These are phyloP conservation scores for Cryphonectria parasitica DNA, from an alignment of 2,329 filamentous ascomycete genomes.

Conservation along the genomic window DNA sequence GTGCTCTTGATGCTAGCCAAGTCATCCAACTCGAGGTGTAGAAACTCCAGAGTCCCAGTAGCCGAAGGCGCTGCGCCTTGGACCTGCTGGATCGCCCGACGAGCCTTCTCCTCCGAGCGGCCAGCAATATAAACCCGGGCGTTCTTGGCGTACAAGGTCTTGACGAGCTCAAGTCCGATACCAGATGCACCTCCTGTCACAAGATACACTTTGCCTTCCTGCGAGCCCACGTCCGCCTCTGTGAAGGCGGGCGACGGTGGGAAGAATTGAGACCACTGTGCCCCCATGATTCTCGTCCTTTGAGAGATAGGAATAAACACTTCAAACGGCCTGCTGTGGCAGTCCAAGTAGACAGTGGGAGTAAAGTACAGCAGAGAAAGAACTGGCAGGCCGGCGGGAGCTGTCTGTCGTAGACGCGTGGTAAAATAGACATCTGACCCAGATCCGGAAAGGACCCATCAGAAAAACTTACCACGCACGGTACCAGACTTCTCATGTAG, in stretches of 20 bases:
- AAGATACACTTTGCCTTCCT: constrained; percentile 36
- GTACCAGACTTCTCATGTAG: no score
- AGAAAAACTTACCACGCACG: no score
- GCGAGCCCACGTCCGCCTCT: constrained; percentile 8
- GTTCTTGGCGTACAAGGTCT: constrained; percentile 52
- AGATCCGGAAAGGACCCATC: no score
- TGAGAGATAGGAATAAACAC: no score
- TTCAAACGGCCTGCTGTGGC: no score
- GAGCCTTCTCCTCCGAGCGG: constrained; percentile 34
- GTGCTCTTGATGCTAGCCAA: constrained; percentile 33
- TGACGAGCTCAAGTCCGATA: constrained; percentile 50
- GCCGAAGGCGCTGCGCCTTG: constrained; percentile 34
- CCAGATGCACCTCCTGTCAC: constrained; percentile 43
- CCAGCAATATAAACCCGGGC: constrained; percentile 54
- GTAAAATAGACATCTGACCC: no score
- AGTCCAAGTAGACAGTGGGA: no score
- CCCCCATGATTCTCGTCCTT: background rate
- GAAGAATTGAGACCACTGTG: constrained; percentile 12
- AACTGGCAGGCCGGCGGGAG: no score
- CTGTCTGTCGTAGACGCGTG: no score
- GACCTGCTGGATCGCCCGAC: constrained; percentile 16
- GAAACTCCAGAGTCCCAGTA: constrained; percentile 39
- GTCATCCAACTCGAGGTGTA: constrained; percentile 39
- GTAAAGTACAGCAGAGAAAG: no score
- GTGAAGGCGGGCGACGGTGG: constrained; percentile 17